phyloP scores from a whole-genome alignment of 179 eudicot species.

The Silene coronaria region DNA sequence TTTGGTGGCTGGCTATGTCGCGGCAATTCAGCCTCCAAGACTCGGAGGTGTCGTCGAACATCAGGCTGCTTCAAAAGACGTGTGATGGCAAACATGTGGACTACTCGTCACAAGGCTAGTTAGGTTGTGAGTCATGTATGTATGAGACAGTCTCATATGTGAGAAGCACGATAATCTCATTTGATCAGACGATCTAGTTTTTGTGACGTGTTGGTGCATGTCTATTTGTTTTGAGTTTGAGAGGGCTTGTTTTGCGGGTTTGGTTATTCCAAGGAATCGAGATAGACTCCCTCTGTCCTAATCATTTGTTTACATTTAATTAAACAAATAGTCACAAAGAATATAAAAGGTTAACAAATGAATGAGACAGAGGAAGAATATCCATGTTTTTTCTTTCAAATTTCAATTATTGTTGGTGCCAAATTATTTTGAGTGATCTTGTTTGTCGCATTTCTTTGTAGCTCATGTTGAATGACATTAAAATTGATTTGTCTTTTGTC shows the following conservation, averaged over 20 bases:
- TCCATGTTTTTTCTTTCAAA: too few species aligned
- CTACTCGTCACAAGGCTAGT: background rate
- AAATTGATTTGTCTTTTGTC: too few species aligned
- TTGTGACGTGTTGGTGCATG: background rate
- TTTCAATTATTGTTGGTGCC: background rate
- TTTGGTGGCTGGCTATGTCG: background rate
- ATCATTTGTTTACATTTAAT: too few species aligned
- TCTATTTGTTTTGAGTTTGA: background rate
- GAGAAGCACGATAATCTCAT: background rate
- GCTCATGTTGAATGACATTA: too few species aligned
- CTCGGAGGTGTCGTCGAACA: background rate
- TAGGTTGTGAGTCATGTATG: background rate
- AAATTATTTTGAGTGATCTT: background rate
- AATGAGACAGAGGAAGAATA: too few species aligned
- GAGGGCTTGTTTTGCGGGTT: background rate
- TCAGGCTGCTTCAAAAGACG: background rate
- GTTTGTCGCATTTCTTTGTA: too few species aligned
- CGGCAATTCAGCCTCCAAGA: background rate
- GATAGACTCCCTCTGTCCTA: background rate
- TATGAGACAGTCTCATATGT: background rate
- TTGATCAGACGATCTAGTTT: background rate
- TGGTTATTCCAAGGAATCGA: background rate
- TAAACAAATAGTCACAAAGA: too few species aligned
- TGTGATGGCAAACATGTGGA: background rate
- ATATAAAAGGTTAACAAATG: too few species aligned